A percentile compares a stretch with the other conserved stretches of the same genome.
Conservation (phyloP, 805 yeast species). For the Lipomyces sp. region DNA sequence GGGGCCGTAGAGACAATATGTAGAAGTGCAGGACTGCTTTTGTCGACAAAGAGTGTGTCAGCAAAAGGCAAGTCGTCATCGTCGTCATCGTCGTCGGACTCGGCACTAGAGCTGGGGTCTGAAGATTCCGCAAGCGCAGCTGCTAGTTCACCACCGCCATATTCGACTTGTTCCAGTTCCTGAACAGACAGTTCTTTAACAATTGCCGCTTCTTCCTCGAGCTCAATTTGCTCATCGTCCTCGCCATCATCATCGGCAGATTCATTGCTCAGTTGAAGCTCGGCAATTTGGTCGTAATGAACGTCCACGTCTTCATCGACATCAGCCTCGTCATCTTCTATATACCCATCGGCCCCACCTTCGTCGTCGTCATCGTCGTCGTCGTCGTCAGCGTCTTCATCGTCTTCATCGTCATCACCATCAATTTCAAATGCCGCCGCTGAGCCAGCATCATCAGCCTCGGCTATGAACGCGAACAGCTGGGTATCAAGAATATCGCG, state of each 20-base stretch:
- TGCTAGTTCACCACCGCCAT: constrained; percentile 7
- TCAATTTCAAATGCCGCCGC: constrained; percentile 10
- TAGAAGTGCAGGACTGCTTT: constrained; percentile 38
- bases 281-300: constrained; percentile 52
- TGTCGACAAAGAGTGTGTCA: constrained; percentile 40
- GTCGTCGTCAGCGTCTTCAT: constrained; percentile 27
- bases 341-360: constrained; percentile 40
- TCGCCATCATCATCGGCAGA: constrained; percentile 39
- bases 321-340: constrained; percentile 42
- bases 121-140: constrained; percentile 27
- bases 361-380: constrained; percentile 46
- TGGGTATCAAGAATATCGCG: constrained; percentile 24
- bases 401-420: constrained; percentile 37
- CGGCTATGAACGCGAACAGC: constrained; percentile 31
- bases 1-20: constrained; percentile 39
- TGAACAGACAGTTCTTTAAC: constrained; percentile 35
- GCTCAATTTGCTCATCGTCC: constrained; percentile 46
- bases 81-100: constrained; percentile 41
- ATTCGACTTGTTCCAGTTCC: constrained; percentile 17
- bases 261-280: constrained; percentile 44
- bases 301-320: constrained; percentile 59
- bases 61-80: constrained; percentile 33
- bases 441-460: constrained; percentile 26
- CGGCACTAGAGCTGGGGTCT: constrained; percentile 41
- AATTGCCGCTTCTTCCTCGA: constrained; percentile 43